Evolutionary conservation across 1,284 basidiomycete species (phyloP).

Genomic region (Ganoderma lingzhi): DNA sequence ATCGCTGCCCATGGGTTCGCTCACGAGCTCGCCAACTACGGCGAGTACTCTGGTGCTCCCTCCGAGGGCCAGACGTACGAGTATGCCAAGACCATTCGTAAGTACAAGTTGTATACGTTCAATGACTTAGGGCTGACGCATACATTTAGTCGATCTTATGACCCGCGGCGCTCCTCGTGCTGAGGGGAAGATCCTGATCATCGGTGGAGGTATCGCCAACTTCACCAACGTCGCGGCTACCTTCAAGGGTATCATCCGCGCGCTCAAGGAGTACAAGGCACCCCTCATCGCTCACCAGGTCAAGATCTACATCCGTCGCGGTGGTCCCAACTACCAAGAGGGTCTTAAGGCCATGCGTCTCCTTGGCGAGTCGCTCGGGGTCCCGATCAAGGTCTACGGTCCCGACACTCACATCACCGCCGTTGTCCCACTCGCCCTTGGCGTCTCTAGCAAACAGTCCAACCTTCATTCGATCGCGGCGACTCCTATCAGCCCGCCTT

Average conservation of each 20-base stretch:
- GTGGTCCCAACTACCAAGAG: constrained; percentile 99
- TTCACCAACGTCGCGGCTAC: constrained; percentile 99
- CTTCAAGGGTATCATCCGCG: constrained; percentile 99
- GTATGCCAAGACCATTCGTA: constrained; percentile 97
- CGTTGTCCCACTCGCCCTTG: constrained; percentile 97
- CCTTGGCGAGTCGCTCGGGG: constrained; percentile 96
- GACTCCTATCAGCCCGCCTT: constrained; percentile 46
- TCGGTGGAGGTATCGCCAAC: constrained; percentile 99
- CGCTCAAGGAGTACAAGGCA: constrained; percentile 93
- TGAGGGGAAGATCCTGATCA: constrained; percentile 98
- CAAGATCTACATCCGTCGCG: constrained; percentile 96
- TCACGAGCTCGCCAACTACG: constrained; percentile 98
- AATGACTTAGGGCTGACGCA: constrained; percentile 5
- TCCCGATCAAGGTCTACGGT: constrained; percentile 96
- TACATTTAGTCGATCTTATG: constrained; percentile 83
- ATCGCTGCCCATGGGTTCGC: constrained; percentile 98
- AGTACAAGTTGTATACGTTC: constrained; percentile 40
- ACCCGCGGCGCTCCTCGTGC: constrained; percentile 87
- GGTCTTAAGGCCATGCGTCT: constrained; percentile 99
- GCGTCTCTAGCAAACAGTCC: constrained; percentile 62
- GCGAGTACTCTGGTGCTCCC: constrained; percentile 99
- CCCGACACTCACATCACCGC: constrained; percentile 99
- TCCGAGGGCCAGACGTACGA: constrained; percentile 99
- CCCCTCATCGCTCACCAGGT: constrained; percentile 87
- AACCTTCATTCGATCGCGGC: constrained; percentile 50